Evolutionary conservation across 257 asterid species (phyloP).

Genomic region (Solanum arcanum): DNA sequence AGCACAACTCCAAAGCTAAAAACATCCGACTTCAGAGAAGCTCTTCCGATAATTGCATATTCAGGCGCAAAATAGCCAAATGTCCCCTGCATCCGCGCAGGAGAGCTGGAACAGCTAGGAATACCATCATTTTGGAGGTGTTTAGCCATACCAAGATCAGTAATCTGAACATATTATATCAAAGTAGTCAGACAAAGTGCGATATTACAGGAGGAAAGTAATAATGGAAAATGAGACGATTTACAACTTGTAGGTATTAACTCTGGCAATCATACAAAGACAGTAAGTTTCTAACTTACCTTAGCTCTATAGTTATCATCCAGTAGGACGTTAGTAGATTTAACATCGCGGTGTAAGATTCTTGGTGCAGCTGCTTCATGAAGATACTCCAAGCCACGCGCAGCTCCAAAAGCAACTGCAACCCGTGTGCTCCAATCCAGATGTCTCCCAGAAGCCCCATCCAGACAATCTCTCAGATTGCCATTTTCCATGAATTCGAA

Average conservation of each 20-base stretch:
- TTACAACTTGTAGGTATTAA: not conserved
- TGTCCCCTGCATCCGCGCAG: conserved; percentile 94
- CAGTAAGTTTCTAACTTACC: conserved; percentile 21
- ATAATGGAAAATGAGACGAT: not conserved
- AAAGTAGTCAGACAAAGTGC: not conserved
- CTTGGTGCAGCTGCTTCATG: conserved; percentile 98
- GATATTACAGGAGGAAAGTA: not conserved
- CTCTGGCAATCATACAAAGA: not conserved
- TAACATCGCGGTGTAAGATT: conserved; percentile 94
- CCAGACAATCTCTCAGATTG: conserved; percentile 78
- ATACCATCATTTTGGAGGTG: conserved; percentile 65
- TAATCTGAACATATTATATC: conserved; percentile 40
- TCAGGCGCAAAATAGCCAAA: conserved; percentile 99
- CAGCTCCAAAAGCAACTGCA: conserved; percentile 91
- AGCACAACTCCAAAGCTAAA: conserved; percentile 98
- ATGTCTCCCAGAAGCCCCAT: conserved; percentile 43
- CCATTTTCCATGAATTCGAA: conserved; percentile 80
- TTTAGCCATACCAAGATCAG: conserved; percentile 98
- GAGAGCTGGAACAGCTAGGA: conserved; percentile 69
- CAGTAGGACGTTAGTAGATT: conserved; percentile 83
- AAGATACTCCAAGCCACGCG: conserved; percentile 96
- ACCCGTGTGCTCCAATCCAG: conserved; percentile 76
- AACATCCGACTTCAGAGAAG: conserved; percentile 90
- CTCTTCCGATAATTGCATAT: conserved; percentile 72
- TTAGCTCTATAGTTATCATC: conserved; percentile 90